Conservation (phyloP, 495 filamentous ascomycete genomes). For the Cercophora newfieldiana region DNA sequence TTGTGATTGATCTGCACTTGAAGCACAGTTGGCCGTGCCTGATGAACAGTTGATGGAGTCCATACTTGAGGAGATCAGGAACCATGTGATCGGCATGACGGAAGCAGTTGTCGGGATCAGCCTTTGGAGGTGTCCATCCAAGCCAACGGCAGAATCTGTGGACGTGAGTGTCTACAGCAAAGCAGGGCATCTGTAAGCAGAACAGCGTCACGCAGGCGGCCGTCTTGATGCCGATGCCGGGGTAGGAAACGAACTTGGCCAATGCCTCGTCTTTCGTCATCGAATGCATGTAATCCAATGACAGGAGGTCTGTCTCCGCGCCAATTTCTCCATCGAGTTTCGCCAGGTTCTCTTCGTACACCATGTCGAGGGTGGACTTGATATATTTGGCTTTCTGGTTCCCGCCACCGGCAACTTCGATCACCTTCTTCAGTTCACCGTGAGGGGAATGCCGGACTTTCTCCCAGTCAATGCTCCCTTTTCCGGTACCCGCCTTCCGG, state of each 20-base stretch:
- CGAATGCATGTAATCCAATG: slow-evolving; percentile 75
- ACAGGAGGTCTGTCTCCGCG: slow-evolving; percentile 36
- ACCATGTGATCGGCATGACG: slow-evolving; percentile 78
- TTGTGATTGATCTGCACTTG: slow-evolving; percentile 66
- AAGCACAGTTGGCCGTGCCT: slow-evolving; percentile 80
- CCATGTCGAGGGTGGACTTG: slow-evolving; percentile 78
- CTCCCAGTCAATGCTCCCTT: slow-evolving; percentile 87
- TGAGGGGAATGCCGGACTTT: slow-evolving; percentile 65
- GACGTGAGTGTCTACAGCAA: slow-evolving; percentile 82
- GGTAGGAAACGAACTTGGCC: slow-evolving; percentile 69
- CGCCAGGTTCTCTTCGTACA: slow-evolving; percentile 65
- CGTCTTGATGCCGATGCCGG: slow-evolving; percentile 90
- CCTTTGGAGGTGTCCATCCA: slow-evolving; percentile 70
- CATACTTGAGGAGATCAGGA: slow-evolving; percentile 85
- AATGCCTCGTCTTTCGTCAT: slow-evolving; percentile 70
- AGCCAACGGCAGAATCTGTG: slow-evolving; percentile 81
- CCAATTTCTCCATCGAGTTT: slow-evolving; percentile 7
- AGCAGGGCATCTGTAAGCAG: slow-evolving; percentile 73
- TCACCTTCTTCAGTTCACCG: slow-evolving; percentile 67
- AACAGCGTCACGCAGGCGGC: slow-evolving; percentile 84
- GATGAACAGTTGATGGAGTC: slow-evolving; percentile 84
- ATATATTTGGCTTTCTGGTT: slow-evolving; percentile 71
- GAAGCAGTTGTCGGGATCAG: slow-evolving; percentile 69
- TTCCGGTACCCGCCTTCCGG: slow-evolving; percentile 38
- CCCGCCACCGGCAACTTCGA: slow-evolving; percentile 70